phyloP scores from a whole-genome alignment of 2,329 filamentous ascomycete genomes.

The Aspergillus eucalypticola region DNA sequence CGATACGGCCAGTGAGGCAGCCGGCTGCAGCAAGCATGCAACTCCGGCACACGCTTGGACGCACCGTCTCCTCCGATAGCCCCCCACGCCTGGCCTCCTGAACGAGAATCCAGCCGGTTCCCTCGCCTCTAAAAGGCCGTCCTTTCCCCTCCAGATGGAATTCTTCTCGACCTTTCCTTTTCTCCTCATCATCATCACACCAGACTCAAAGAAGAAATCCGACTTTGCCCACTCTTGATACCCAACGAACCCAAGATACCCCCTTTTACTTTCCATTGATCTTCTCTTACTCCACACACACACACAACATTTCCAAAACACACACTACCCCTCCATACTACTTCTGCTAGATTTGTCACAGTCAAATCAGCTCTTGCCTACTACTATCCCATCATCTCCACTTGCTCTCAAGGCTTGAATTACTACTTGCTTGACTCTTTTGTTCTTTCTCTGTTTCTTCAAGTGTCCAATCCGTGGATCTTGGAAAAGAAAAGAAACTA shows the following conservation, averaged over 20 bases:
- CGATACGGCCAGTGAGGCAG: conserved; percentile 17
- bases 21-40: conserved; percentile 18
- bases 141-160: conserved; percentile 13
- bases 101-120: not conserved
- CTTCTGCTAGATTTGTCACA: conserved; percentile 25
- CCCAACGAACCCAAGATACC: conserved; percentile 8
- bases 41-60: conserved; percentile 21
- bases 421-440: conserved; percentile 9
- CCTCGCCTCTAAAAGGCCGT: conserved; percentile 19
- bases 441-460: conserved; percentile 14
- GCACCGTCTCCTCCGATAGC: conserved; percentile 12
- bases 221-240: conserved; percentile 8
- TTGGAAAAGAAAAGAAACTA: conserved; percentile 16
- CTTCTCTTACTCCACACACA: conserved; percentile 2
- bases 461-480: conserved; percentile 22
- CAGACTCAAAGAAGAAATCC: conserved; percentile 16
- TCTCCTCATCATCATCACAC: conserved; percentile 14
- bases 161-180: conserved; percentile 15
- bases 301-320: not conserved
- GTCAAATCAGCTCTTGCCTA: conserved; percentile 19
- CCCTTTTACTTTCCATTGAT: conserved; percentile 5
- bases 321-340: conserved; percentile 7
- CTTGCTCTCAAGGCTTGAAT: conserved; percentile 1
- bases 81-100: conserved; percentile 10
- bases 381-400: conserved; percentile 5